Base-by-base conservation (phyloP, 768 basidiomycete genomes). In the Mycena polygramma region DNA sequence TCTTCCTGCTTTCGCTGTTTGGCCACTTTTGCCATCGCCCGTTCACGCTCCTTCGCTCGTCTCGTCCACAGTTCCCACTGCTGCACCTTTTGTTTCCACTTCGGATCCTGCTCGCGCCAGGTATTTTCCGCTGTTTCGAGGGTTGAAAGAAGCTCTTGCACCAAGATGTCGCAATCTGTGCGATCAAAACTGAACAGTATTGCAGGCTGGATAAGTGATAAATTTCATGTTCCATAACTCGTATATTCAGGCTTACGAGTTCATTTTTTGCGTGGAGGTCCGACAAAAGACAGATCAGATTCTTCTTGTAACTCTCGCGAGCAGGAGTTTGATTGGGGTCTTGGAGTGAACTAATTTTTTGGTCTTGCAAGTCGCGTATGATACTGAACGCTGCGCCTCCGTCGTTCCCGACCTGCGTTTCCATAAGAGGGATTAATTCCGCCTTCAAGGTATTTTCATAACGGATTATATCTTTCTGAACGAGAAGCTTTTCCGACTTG, bases 141-240 rank as follows among this genome's bases (percentile, higher is more conserved):
- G 0, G 67, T 75, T 2, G 65, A 19, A 1, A 81, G 22, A 26
- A 93, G 76, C 15, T 69, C 66, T 24, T 75, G 45, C 0, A 84
- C 88, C 81, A 91, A 84, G n/a, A 78, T 71, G 75, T 92, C 90
- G 75, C 91, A 92, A 22, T 82, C 81, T 2, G 80, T 76, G 22
- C 92, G 86, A 71, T 92, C 89, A 73, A 93, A 91, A 62, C 83
- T 86, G 81, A 93, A 93, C 24, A 93, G 77, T 15, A 93, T 86
- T 0, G 90, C 92, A 5, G 91, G 91, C 90, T 91, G 62, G 0
- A 49, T 13, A 22, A 58, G 35, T 57, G 35, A 19, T 45, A 35
- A 53, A 63, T 55, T 43, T 7, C 20, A 30, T 65, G 20, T 36
- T 41, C 5, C 22, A 39, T 22, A 22, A 22, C 57, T 22, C 26